Evolutionary conservation across 371 early-diverging fungal genomes (phyloP).

Genomic region (Mucor racemosus): DNA sequence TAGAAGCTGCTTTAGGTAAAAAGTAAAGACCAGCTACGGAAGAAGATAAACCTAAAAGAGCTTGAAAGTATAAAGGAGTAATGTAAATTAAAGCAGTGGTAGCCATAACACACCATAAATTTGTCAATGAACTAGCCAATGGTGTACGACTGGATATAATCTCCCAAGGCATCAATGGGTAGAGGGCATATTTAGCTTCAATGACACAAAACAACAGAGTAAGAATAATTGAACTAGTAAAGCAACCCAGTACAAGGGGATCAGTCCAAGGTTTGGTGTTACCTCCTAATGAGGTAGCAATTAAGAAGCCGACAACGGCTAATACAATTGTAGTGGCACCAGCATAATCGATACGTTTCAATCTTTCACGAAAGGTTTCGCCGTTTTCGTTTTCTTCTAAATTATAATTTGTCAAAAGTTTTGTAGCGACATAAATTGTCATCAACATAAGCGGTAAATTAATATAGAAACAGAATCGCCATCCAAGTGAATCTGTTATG

Average conservation of each 20-base stretch:
- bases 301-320: constrained; percentile 59
- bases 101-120: constrained; percentile 44
- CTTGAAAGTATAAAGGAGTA: constrained; percentile 47
- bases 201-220: constrained; percentile 54
- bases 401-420: constrained; percentile 46
- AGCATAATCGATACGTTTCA: constrained; percentile 66
- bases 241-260: constrained; percentile 58
- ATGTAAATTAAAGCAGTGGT: constrained; percentile 39
- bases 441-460: constrained; percentile 73
- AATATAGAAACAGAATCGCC: constrained; percentile 79
- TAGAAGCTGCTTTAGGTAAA: constrained; percentile 32
- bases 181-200: constrained; percentile 73
- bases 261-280: constrained; percentile 64
- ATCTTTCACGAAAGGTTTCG: constrained; percentile 51
- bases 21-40: constrained; percentile 36
- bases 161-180: constrained; percentile 77
- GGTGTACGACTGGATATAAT: constrained; percentile 48
- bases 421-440: constrained; percentile 51
- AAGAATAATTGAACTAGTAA: constrained; percentile 52
- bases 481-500: constrained; percentile 59
- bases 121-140: constrained; percentile 40
- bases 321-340: constrained; percentile 61
- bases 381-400: constrained; percentile 39
- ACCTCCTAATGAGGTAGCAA: constrained; percentile 71
- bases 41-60: constrained; percentile 30